These are phyloP conservation scores for Pythium dissimile DNA, from an alignment of 352 stramenopile genomes.

Conservation along the genomic window DNA sequence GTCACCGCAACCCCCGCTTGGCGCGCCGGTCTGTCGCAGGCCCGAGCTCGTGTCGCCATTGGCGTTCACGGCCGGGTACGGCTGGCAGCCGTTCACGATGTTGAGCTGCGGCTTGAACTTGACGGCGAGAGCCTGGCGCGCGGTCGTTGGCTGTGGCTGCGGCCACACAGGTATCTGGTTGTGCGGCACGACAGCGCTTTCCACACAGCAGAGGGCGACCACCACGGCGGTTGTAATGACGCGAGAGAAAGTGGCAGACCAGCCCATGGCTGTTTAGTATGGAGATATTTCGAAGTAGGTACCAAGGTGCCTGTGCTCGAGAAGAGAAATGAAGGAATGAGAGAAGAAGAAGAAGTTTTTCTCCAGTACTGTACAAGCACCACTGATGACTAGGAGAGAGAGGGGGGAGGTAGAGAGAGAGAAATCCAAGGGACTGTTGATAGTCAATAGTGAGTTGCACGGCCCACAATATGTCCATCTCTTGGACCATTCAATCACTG, in stretches of 20 bases:
- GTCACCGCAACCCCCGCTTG: conserved; percentile 8
- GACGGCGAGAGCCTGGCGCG: conserved; percentile 15
- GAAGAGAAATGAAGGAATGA: conserved; percentile 1
- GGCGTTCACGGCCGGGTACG: conserved; percentile 23
- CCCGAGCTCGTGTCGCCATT: conserved; percentile 23
- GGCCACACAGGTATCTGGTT: conserved; percentile 8
- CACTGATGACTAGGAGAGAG: too few relatives aligned
- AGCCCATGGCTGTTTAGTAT: neutral
- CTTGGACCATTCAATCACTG: too few relatives aligned
- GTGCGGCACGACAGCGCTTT: conserved; percentile 4
- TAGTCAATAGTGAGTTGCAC: too few relatives aligned
- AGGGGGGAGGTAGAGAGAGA: too few relatives aligned
- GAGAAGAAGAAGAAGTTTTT: too few relatives aligned
- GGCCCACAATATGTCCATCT: too few relatives aligned
- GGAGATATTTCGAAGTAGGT: too few relatives aligned
- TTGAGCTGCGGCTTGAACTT: conserved; percentile 30
- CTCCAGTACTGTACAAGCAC: too few relatives aligned
- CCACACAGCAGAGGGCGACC: neutral
- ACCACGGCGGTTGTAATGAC: neutral
- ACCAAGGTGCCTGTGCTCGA: neutral
- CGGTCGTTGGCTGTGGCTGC: neutral
- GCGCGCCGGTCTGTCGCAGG: conserved; percentile 15
- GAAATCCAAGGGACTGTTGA: too few relatives aligned
- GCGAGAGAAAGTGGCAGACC: neutral
- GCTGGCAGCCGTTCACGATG: conserved; percentile 19